Evolutionary conservation across 148 eudicot species (phyloP), one percentile per base, ranked within the genome.

Genomic region (Chenopodium quinoa): DNA sequence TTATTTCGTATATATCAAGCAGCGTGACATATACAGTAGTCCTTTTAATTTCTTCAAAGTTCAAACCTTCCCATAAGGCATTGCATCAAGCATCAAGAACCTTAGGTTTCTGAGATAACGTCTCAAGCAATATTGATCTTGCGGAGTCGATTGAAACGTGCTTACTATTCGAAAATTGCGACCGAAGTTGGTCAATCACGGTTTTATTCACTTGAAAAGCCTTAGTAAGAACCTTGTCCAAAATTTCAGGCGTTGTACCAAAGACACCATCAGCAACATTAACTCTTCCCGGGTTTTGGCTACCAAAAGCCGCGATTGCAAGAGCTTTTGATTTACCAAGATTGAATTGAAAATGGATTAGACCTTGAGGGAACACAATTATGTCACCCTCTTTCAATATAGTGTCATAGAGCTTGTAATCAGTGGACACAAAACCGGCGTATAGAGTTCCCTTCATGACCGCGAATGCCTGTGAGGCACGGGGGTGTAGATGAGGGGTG

Each of bases 401-500:
- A 4, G 37, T 77, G 37, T 68, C 54, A 22, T 37, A 83, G 13
- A 83, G 68, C 29, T 58, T n/a, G 75, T 79, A 56, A 19, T 83
- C 78, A 0, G 82, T 10, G 65, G 79, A 58, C 22, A 83, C 78
- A 14, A 83, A 75, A 10, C 82, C 86, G 0, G 80, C 82, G 9
- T 75, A 83, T 3, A 83, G 23, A 69, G 79, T 79, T 7, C 86
- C 86, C 7, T 34, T 64, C 5, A 83, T 7, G 2, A 83, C 82
- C 0, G 76, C 22, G 11, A 83, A 65, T 32, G 75, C 71, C 23
- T 83, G 82, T 2, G 86, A 79, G 3, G 76, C 73, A 19, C 86
- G 83, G 7, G 82, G 86, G 82, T 83, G 86, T 65, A 70, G 73
- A 29, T 83, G 86, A 1, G 86, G 86, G 0, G 82, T 71, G 86